These are phyloP conservation scores for Aspergillus sp. DNA, from an alignment of 2,329 filamentous ascomycete species.

Conservation along the genomic window DNA sequence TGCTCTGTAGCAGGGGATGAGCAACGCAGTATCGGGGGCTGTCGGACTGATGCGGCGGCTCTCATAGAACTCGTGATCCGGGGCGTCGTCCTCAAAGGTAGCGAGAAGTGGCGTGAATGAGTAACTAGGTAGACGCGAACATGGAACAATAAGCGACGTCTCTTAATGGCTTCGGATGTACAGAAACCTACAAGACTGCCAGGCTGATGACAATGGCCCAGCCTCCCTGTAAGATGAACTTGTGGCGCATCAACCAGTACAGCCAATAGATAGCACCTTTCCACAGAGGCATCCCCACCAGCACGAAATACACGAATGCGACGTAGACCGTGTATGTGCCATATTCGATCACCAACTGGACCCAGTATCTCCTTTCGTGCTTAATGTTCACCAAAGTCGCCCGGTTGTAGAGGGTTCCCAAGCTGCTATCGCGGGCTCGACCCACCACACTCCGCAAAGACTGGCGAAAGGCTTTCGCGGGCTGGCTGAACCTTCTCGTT, in stretches of 20 bases:
- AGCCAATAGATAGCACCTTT: slow-evolving; percentile 48
- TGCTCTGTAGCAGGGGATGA: slow-evolving; percentile 55
- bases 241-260: slow-evolving; percentile 44
- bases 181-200: slow-evolving; percentile 36
- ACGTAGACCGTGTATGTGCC: slow-evolving; percentile 40
- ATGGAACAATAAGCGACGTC: background rate
- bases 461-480: background rate
- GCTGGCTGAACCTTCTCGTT: background rate
- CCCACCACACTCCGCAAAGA: background rate
- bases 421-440: slow-evolving; percentile 7
- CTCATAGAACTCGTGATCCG: slow-evolving; percentile 19
- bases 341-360: slow-evolving; percentile 43
- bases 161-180: background rate
- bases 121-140: slow-evolving; percentile 24
- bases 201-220: slow-evolving; percentile 45
- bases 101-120: slow-evolving; percentile 34
- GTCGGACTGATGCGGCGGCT: slow-evolving; percentile 24
- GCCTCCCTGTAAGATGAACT: slow-evolving; percentile 45
- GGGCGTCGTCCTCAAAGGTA: slow-evolving; percentile 37
- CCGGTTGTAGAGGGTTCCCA: slow-evolving; percentile 13
- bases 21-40: slow-evolving; percentile 40
- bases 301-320: slow-evolving; percentile 49
- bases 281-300: slow-evolving; percentile 51
- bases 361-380: slow-evolving; percentile 36
- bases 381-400: slow-evolving; percentile 15